Evolutionary conservation across 495 filamentous ascomycete species (phyloP), one percentile per base, ranked within the genome.

Genomic region (Tuber borchii): DNA sequence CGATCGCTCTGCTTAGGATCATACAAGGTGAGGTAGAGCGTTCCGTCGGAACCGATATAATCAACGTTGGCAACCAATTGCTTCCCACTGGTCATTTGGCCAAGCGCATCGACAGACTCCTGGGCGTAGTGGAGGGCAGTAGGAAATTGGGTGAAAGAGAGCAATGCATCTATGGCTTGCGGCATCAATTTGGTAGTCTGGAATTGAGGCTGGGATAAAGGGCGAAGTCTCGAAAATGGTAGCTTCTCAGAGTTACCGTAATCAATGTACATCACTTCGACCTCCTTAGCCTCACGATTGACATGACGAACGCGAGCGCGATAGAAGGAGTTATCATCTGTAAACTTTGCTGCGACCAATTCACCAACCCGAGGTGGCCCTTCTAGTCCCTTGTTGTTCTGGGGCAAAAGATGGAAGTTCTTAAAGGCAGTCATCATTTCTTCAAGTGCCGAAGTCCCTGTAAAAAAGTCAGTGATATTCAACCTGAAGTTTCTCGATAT

Each of bases 191-290:
- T 93, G 83, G 92, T 89, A 22, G 87, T 84, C 19, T 87, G 87
- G 87, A 97, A 98, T 82, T 94, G 91, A 8, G 90, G 84, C 81
- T 92, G 90, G 71, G 87, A 87, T 43, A 98, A 87, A 42, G 94
- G 89, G 37, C 95, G 91, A 39, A 99, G 90, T 69, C 87, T 86
- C 16, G 89, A 89, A 93, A 93, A 98, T 4, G 93, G 90, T 48
- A 95, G 85, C 80, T 89, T 89, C 86, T 98, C 96, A 34, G 89
- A 90, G 87, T 99, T 98, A 76, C 96, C 96, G 84, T 95, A 99
- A 85, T 99, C 96, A 77, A 98, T 89, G 85, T 97, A 99, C 20
- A 94, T 84, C 8, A 99, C 90, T 84, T 98, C 94, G 17, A 93
- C 91, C 77, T 91, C 89, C 86, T 96, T 91, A 78, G 90, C 90